Evolutionary conservation across 441 rosid species (phyloP).

Genomic region (Pelargonium citronellum): DNA sequence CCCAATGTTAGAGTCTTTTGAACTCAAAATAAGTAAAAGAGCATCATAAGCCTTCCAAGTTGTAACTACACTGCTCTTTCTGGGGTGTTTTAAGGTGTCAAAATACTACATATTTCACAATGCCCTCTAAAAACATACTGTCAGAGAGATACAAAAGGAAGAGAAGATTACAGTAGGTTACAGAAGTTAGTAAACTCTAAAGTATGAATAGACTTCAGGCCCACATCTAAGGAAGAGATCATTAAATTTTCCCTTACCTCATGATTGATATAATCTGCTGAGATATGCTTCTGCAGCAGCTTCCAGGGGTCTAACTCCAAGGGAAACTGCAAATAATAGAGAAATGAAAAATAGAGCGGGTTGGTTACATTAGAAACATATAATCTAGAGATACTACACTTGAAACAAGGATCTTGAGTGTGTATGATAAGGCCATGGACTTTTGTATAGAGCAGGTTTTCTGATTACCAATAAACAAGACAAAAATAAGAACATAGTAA

Average conservation of each 20-base stretch:
- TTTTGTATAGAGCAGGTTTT: neutral
- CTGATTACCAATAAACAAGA: neutral
- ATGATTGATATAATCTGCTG: constrained; percentile 69
- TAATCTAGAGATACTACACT: constrained; percentile 17
- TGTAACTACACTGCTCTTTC: neutral
- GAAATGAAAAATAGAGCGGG: constrained; percentile 12
- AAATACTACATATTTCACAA: neutral
- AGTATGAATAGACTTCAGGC: constrained; percentile 11
- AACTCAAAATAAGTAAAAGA: neutral
- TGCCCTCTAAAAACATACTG: neutral
- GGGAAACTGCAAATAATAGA: constrained; percentile 56
- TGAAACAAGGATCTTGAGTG: neutral
- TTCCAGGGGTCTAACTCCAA: constrained; percentile 87
- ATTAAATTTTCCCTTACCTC: constrained; percentile 50
- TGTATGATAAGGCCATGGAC: constrained; percentile 3
- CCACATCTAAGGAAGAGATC: constrained; percentile 14
- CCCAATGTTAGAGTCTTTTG: neutral
- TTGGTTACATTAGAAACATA: constrained; percentile 16
- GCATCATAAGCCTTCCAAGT: neutral
- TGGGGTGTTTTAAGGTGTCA: neutral
- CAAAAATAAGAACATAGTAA: neutral
- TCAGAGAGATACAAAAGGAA: neutral
- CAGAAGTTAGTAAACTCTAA: constrained; percentile 6
- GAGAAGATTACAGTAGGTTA: neutral
- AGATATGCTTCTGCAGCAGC: constrained; percentile 68